Percentiles rank a stretch among this genome's conserved stretches.
phyloP scores from a whole-genome alignment of 176 grass and related monocot species.

The Eragrostis nindensis region DNA sequence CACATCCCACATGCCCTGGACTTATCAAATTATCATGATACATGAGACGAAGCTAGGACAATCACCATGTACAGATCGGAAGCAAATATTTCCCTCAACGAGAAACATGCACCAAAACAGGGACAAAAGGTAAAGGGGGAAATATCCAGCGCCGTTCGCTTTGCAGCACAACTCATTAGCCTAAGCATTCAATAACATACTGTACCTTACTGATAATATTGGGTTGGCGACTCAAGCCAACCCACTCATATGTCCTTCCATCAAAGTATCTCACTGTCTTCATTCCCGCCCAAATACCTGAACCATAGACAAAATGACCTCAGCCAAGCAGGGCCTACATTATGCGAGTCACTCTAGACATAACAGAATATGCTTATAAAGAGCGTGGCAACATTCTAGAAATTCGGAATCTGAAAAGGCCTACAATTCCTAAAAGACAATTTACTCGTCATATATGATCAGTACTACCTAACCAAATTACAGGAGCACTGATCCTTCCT shows the following conservation, averaged over 20 bases:
- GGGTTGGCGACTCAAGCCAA: constrained; percentile 93
- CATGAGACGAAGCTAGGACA: constrained; percentile 25
- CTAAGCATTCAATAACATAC: constrained; percentile 15
- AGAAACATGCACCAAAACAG: constrained; percentile 20
- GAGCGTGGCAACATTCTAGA: constrained; percentile 2
- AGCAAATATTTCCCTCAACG: constrained; percentile 12
- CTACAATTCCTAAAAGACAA: constrained; percentile 14
- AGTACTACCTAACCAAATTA: not conserved
- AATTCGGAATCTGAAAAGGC: constrained; percentile 8
- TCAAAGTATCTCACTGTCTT: constrained; percentile 94
- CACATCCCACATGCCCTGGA: constrained; percentile 15
- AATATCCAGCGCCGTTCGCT: not conserved
- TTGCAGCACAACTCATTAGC: constrained; percentile 16
- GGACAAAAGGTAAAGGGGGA: not conserved
- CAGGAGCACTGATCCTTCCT: not conserved
- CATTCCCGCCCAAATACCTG: constrained; percentile 99
- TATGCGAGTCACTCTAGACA: not conserved
- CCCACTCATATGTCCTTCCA: constrained; percentile 93
- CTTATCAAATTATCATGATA: constrained; percentile 17
- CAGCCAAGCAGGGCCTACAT: constrained; percentile 16
- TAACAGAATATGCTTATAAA: constrained; percentile 27
- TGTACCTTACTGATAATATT: constrained; percentile 98
- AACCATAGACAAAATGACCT: constrained; percentile 42
- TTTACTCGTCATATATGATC: constrained; percentile 1
- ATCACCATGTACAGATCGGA: constrained; percentile 12